phyloP scores from a whole-genome alignment of 1,284 basidiomycete species.

The Rhizoctonia solani region DNA sequence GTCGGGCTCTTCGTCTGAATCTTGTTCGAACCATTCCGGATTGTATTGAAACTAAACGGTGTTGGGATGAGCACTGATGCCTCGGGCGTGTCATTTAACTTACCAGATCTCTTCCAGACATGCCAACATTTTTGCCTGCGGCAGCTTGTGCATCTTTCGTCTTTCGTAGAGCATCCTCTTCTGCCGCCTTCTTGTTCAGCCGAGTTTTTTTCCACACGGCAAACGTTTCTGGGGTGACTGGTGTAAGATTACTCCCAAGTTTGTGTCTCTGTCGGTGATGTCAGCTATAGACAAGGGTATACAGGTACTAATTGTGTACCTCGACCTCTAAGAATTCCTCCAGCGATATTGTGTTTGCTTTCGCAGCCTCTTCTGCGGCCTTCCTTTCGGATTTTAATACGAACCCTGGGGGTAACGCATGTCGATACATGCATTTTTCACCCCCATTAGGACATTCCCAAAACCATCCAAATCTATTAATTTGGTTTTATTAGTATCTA shows the following conservation, averaged over 20 bases:
- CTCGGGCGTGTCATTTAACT: conserved; percentile 32
- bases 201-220: conserved; percentile 94
- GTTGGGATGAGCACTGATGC: conserved; percentile 13
- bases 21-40: conserved; percentile 91
- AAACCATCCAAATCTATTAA: conserved; percentile 83
- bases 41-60: conserved; percentile 86
- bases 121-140: conserved; percentile 89
- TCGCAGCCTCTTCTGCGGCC: conserved; percentile 80
- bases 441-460: conserved; percentile 86
- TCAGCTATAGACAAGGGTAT: neutral
- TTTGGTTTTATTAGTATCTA: neutral
- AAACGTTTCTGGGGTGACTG: conserved; percentile 93
- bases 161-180: conserved; percentile 77
- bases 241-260: conserved; percentile 88
- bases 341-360: conserved; percentile 86
- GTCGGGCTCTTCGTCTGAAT: conserved; percentile 72
- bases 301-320: conserved; percentile 52
- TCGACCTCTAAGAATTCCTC: conserved; percentile 99
- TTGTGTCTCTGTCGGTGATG: conserved; percentile 80
- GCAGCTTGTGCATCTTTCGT: conserved; percentile 84
- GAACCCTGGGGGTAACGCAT: conserved; percentile 95
- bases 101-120: conserved; percentile 95
- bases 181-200: conserved; percentile 90
- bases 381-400: conserved; percentile 92
- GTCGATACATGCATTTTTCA: conserved; percentile 91